A percentile compares a stretch with the other conserved stretches of the same genome.
Evolutionary conservation across 2,329 filamentous ascomycete genomes (phyloP).

Genomic region (Tothia fuscella): DNA sequence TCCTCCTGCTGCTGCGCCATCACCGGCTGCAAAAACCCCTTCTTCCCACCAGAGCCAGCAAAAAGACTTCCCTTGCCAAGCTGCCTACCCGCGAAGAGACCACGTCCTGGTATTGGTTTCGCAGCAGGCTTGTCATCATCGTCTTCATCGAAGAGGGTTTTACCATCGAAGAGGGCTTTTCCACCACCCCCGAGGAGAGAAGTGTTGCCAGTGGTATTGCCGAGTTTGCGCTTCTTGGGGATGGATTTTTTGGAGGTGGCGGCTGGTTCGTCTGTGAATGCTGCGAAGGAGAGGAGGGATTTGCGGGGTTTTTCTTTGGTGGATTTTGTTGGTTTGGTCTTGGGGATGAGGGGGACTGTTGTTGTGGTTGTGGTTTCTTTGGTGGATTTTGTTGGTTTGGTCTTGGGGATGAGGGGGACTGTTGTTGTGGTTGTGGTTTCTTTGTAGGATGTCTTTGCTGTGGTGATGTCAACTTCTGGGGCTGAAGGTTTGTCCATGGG

Average conservation of each 20-base stretch:
- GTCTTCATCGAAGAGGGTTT: conserved; percentile 56
- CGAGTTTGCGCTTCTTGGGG: conserved; percentile 64
- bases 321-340: conserved; percentile 23
- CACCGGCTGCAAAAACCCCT: not conserved
- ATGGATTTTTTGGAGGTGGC: conserved; percentile 22
- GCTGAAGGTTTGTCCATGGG: conserved; percentile 19
- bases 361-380: conserved; percentile 11
- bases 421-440: conserved; percentile 20
- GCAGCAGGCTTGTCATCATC: conserved; percentile 40
- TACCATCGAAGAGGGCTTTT: conserved; percentile 35
- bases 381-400: conserved; percentile 12
- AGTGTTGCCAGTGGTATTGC: conserved; percentile 23
- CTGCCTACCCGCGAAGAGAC: conserved; percentile 26
- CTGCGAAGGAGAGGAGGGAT: conserved; percentile 34
- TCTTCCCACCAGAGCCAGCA: not conserved
- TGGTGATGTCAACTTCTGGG: conserved; percentile 11
- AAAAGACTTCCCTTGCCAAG: conserved; percentile 3
- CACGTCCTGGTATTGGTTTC: conserved; percentile 25
- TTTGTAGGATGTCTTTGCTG: conserved; percentile 15
- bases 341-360: conserved; percentile 12
- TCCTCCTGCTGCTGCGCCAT: conserved; percentile 26
- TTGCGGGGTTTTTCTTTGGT: conserved; percentile 26
- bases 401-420: conserved; percentile 21
- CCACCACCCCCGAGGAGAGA: not conserved
- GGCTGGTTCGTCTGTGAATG: conserved; percentile 28